Base-by-base conservation (phyloP, 805 yeast genomes). In the Candida sakaeoensis region DNA sequence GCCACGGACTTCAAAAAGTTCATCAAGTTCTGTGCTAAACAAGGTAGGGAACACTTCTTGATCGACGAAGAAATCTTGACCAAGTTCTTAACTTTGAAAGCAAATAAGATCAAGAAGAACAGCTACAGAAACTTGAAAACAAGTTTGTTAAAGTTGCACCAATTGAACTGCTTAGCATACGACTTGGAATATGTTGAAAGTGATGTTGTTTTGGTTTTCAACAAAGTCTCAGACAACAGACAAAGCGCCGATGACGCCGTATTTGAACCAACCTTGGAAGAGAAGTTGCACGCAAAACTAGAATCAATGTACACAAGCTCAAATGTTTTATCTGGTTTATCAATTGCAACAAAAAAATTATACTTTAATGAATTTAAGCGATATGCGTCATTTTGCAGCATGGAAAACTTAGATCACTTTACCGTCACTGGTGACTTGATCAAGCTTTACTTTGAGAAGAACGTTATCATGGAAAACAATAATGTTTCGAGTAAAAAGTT, bases 81-180 rank as follows among this genome's bases (percentile, higher is more conserved):
- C 2, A 42, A 36, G 12, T 42, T 34, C 18, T 16, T 42, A 15
- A 22, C 26, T 9, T 17, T 9, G 6, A 37, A 39, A 22, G 24
- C 29, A 5, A 23, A 17, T 21, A 24, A 15, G 18, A 13, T 3
- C 28, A 38, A 32, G 8, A 38, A 21, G 15, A 33, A 22, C 8
- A 22, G 17, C 15, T 39, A 33, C 9, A 34, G 31, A 29, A 42
- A 34, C 15, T 19, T 42, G 10, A 14, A 42, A 31, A 28, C 42
- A 8, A 42, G 45, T 24, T 39, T 42, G 9, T 36, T 42, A 18
- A 42, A 42, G 17, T 39, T 42, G 5, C 45, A 42, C 29, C 45
- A 42, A 21, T 36, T 42, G 26, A 38, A 29, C 15, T 38, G 42
- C 16, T 26, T 38, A 15, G 45, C 38, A 10, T 42, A 42, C 18